Conservation (phyloP, 2,329 filamentous ascomycete species). For the Neonectria sp. region DNA sequence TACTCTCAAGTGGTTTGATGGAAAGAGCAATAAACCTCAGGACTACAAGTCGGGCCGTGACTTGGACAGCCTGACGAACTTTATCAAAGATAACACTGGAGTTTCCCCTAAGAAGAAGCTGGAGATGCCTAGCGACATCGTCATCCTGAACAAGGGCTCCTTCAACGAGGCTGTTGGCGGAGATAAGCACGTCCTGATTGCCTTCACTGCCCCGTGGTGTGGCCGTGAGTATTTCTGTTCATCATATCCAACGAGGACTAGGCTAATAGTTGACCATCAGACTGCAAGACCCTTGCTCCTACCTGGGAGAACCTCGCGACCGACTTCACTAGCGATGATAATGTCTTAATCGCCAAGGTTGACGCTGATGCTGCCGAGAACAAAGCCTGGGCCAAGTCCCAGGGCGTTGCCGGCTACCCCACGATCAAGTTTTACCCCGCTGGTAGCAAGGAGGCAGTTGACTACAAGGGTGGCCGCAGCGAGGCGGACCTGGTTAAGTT, state of each 20-base stretch:
- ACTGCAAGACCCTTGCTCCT: conserved; percentile 96
- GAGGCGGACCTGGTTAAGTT: conserved; percentile 85
- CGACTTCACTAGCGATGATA: conserved; percentile 83
- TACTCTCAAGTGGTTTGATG: conserved; percentile 97
- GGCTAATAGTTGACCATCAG: conserved; percentile 63
- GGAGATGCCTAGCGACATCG: conserved; percentile 80
- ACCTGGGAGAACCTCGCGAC: conserved; percentile 89
- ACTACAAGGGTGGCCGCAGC: conserved; percentile 82
- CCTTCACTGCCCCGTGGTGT: conserved; percentile 99
- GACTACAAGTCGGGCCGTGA: conserved; percentile 93
- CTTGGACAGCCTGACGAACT: conserved; percentile 85
- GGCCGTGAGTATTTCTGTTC: conserved; percentile 79
- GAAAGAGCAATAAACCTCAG: conserved; percentile 86
- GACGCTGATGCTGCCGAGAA: conserved; percentile 91
- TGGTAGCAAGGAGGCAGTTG: conserved; percentile 79
- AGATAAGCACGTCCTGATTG: conserved; percentile 92
- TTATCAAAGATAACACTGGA: conserved; percentile 90
- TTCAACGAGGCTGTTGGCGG: conserved; percentile 85
- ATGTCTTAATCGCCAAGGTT: conserved; percentile 92
- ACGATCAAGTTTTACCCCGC: conserved; percentile 98
- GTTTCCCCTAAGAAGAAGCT: conserved; percentile 84
- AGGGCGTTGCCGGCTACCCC: conserved; percentile 89
- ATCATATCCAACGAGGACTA: conserved; percentile 1
- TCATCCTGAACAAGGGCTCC: conserved; percentile 83
- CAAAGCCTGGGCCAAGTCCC: conserved; percentile 82